Evolutionary conservation across 2,329 filamentous ascomycete species (phyloP).

Genomic region (Tolypocladium pustulatum): DNA sequence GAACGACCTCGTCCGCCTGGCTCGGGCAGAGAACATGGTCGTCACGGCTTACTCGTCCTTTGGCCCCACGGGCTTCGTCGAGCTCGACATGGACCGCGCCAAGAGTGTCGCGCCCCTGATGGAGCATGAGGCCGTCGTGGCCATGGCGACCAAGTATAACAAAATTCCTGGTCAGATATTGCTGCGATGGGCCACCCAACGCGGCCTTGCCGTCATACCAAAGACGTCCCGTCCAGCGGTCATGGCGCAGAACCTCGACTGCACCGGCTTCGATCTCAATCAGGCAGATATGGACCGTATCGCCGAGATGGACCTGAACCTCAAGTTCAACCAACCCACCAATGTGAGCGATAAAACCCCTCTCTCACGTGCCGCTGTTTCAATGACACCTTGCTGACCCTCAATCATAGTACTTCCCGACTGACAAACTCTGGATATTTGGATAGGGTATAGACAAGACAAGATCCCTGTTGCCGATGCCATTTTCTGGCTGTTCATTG

Average conservation of each 20-base stretch:
- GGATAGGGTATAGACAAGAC: background rate
- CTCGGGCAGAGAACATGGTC: constrained; percentile 57
- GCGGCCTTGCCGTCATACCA: constrained; percentile 70
- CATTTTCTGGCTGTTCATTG: background rate
- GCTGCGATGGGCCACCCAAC: constrained; percentile 79
- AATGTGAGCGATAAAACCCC: constrained; percentile 41
- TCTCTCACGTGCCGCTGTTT: background rate
- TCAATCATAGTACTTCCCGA: background rate
- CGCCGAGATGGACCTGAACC: constrained; percentile 48
- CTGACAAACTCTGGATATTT: background rate
- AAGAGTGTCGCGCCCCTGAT: constrained; percentile 58
- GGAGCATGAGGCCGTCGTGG: constrained; percentile 54
- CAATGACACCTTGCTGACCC: background rate
- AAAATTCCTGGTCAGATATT: constrained; percentile 38
- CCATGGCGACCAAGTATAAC: constrained; percentile 60
- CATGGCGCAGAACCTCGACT: constrained; percentile 57
- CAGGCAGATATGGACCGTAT: constrained; percentile 58
- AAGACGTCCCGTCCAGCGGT: constrained; percentile 50
- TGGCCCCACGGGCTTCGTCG: constrained; percentile 67
- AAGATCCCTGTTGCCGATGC: background rate
- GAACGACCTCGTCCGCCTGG: constrained; percentile 57
- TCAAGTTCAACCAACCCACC: constrained; percentile 70
- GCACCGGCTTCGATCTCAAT: constrained; percentile 54
- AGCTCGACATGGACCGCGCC: constrained; percentile 55
- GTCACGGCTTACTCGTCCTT: constrained; percentile 81